phyloP scores from a whole-genome alignment of 31 red algal species.

The Odonthalia washingtoniensis region DNA sequence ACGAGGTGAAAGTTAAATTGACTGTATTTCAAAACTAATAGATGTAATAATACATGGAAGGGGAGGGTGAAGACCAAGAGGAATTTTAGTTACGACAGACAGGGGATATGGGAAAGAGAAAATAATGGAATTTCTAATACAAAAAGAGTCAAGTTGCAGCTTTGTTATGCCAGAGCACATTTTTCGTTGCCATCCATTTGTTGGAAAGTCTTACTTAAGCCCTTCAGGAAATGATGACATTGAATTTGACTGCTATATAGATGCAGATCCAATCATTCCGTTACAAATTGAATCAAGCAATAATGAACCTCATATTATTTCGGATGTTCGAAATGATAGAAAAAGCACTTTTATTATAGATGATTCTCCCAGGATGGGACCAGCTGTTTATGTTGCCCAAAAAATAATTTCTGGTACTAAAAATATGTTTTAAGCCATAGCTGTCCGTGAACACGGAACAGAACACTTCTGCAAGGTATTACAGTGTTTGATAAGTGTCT shows the following conservation, averaged over 20 bases:
- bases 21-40: no score
- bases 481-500: no score
- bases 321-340: constrained; percentile 25
- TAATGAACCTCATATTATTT: neutral
- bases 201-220: constrained; percentile 25
- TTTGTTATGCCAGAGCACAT: constrained; percentile 47
- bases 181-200: constrained; percentile 11
- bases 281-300: neutral
- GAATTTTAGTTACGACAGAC: constrained; percentile 27
- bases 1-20: constrained; percentile 24
- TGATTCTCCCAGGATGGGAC: constrained; percentile 13
- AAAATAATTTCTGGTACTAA: no score
- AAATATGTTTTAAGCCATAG: no score
- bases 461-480: no score
- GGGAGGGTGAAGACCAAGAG: neutral
- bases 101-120: constrained; percentile 8
- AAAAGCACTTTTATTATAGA: constrained; percentile 1
- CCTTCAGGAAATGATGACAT: no score
- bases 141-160: neutral
- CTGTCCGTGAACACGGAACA: no score
- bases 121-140: constrained; percentile 12
- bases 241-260: neutral
- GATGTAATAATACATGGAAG: neutral
- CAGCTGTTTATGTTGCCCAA: no score
- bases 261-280: neutral